Conservation (phyloP, 768 basidiomycete species). For the Calocybe gangraenosa region DNA sequence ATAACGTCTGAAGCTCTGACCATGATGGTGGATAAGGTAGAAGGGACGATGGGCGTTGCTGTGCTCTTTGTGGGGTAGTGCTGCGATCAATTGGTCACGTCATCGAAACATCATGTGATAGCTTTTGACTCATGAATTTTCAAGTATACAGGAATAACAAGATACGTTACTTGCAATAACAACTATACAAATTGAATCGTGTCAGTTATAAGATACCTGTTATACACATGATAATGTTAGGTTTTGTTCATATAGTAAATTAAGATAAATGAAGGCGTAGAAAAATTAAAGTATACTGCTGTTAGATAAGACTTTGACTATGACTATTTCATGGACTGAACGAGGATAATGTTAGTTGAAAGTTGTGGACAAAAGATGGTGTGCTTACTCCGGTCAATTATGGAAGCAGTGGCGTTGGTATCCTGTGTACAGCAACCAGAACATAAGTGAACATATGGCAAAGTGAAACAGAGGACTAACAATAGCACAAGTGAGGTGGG, state of each 20-base stretch:
- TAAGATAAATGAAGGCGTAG: too few relatives aligned
- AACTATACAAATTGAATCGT: too few relatives aligned
- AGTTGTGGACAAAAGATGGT: neutral
- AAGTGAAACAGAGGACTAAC: constrained; percentile 29
- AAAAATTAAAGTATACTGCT: constrained; percentile 29
- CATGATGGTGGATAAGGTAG: constrained; percentile 28
- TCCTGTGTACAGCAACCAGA: constrained; percentile 29
- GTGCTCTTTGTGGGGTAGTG: neutral
- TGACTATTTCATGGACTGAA: constrained; percentile 32
- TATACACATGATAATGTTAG: too few relatives aligned
- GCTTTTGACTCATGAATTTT: too few relatives aligned
- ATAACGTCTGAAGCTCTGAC: constrained; percentile 69
- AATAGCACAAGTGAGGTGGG: constrained; percentile 56
- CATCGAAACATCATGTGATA: constrained; percentile 13
- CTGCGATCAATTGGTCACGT: constrained; percentile 12
- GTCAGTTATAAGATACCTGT: too few relatives aligned
- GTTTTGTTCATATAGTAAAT: too few relatives aligned
- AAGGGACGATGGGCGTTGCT: neutral
- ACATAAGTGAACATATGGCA: constrained; percentile 1
- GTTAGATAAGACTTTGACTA: constrained; percentile 28
- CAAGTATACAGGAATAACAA: too few relatives aligned
- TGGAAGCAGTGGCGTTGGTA: constrained; percentile 39
- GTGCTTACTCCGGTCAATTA: constrained; percentile 45
- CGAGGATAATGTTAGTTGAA: neutral
- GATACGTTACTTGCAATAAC: too few relatives aligned